A percentile compares a stretch with the other conserved stretches of the same genome.
These are phyloP conservation scores for Eucommia ulmoides DNA, from an alignment of 257 asterid genomes.

Conservation along the genomic window DNA sequence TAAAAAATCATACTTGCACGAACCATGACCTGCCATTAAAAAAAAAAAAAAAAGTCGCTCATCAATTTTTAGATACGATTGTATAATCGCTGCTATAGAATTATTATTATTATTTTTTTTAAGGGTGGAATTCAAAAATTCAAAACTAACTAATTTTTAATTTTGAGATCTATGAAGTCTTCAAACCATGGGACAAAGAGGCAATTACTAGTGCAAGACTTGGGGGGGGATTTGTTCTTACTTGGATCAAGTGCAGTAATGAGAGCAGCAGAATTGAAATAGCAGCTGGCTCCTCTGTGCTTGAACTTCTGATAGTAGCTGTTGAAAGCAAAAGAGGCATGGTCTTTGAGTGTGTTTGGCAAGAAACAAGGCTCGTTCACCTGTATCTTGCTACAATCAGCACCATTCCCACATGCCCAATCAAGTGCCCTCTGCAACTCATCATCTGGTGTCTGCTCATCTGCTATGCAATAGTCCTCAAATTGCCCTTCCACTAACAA, in stretches of 20 bases:
- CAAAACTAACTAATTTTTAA: neutral
- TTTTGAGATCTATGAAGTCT: no score
- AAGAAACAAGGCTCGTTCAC: constrained; percentile 29
- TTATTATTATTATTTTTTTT: no score
- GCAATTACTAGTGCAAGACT: neutral
- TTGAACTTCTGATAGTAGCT: constrained; percentile 70
- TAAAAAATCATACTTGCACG: constrained; percentile 56
- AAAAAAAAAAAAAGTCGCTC: neutral
- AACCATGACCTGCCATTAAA: constrained; percentile 45
- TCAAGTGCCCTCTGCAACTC: constrained; percentile 38
- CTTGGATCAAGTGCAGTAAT: constrained; percentile 61
- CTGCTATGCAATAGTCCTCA: constrained; percentile 77
- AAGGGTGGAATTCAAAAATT: no score
- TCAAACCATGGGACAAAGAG: no score
- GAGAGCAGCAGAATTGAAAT: constrained; percentile 67
- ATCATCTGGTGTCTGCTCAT: constrained; percentile 59
- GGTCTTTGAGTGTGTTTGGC: constrained; percentile 46
- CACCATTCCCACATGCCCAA: constrained; percentile 86
- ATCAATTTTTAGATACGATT: no score
- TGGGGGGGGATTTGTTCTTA: constrained; percentile 17
- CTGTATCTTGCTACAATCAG: constrained; percentile 45
- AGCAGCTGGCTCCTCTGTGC: constrained; percentile 59
- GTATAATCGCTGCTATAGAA: no score
- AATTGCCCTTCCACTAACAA: constrained; percentile 39
- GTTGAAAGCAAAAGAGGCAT: constrained; percentile 81